phyloP scores from a whole-genome alignment of 768 basidiomycete genomes.

The Boletus bicolor region DNA sequence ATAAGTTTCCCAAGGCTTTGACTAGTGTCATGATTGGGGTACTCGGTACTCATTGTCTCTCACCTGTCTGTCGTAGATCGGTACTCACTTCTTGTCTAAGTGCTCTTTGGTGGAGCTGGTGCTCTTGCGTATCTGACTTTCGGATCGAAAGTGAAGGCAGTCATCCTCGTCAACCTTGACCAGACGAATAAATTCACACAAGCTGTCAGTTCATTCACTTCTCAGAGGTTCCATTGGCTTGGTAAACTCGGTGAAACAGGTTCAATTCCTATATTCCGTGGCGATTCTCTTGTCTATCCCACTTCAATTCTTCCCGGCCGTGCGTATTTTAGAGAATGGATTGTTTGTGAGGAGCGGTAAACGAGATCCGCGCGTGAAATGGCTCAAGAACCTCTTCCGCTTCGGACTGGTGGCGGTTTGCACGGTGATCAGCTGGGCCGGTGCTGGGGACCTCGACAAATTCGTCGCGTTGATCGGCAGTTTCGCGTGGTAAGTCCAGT shows the following conservation, averaged over 20 bases:
- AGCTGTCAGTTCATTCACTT: conserved; percentile 51
- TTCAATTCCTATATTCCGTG: conserved; percentile 85
- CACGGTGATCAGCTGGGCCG: conserved; percentile 77
- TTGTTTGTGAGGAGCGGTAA: conserved; percentile 89
- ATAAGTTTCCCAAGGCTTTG: conserved; percentile 84
- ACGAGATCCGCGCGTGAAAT: conserved; percentile 76
- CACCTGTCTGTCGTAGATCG: not conserved
- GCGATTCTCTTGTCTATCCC: conserved; percentile 92
- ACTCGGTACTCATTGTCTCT: conserved; percentile 44
- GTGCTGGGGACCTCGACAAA: conserved; percentile 89
- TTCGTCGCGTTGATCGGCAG: conserved; percentile 92
- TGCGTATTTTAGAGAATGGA: conserved; percentile 96
- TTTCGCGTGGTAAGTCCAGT: conserved; percentile 76
- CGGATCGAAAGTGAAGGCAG: conserved; percentile 83
- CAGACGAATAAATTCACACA: conserved; percentile 82
- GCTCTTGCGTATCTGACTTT: conserved; percentile 85
- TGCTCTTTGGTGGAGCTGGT: conserved; percentile 87
- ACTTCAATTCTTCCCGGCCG: conserved; percentile 95
- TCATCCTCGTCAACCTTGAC: conserved; percentile 93
- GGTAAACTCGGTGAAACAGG: conserved; percentile 35
- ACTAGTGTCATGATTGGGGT: conserved; percentile 91
- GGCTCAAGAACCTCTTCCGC: conserved; percentile 92
- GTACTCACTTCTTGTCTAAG: conserved; percentile 31
- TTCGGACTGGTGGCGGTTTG: conserved; percentile 75
- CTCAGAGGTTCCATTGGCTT: not conserved